Evolutionary conservation across 1,139 yeast species (phyloP), one percentile per base, ranked within the genome.

Genomic region (Candida sp.): DNA sequence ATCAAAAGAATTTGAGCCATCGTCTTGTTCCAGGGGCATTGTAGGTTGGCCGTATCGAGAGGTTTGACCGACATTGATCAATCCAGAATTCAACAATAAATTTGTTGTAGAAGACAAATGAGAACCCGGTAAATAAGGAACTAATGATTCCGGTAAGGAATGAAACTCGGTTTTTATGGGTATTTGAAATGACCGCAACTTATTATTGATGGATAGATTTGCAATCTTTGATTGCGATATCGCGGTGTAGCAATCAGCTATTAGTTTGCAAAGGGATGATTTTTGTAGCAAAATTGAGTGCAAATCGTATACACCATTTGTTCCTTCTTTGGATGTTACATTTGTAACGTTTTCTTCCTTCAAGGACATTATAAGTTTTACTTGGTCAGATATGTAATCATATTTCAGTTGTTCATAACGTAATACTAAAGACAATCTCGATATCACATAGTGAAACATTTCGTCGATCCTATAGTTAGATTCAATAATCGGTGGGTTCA

Each of bases 401-500:
- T 81, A 74, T 49, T 81, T 84, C 49, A 87, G 89, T 58, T 95
- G 98, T 53, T 91, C 96, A 53, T 87, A 84, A 40, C 97, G 66
- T 38, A 93, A 61, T 8, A 88, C 81, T 22, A 87, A 63, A 0
- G 95, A 79, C 36, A 93, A 70, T 48, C 93, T 76, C 1, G 91
- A 81, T 6, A 86, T 78, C 15, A 93, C 87, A 56, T 82, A 87
- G 50, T 86, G 90, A 59, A 87, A 93, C 89, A 93, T 84, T 57
- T 89, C 96, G 57, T 88, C 95, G 15, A 87, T 78, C 41, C 96
- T 71, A 49, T 81, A 79, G 43, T 80, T 81, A 53, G 85, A 84
- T 58, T 90, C 97, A 3, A 84, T 81, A 7, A 86, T 79, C 0
- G 96, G 95, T 0, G 99, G 97, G 46, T 87, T 82, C 85, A 91